Evolutionary conservation across 1,139 yeast species (phyloP), one percentile per base, ranked within the genome.

Genomic region (Taiozyma onychis): DNA sequence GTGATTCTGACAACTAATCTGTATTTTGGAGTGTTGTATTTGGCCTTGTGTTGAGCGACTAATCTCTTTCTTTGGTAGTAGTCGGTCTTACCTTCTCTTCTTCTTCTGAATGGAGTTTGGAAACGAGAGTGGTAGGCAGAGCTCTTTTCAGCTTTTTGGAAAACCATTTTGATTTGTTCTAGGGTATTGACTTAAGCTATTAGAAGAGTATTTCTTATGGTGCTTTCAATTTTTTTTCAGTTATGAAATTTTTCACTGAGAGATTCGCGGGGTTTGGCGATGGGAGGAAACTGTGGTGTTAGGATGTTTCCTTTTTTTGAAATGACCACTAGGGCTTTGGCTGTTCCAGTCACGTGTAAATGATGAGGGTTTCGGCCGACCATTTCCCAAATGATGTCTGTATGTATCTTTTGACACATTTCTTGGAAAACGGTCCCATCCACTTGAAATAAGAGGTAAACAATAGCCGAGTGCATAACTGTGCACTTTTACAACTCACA

Each of bases 51-150:
- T 83, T 93, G 99, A 70, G 97, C 83, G 73, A 93, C 95, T 75
- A 93, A 83, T 83, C 99, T 90, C 96, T 93, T 93, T 85, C 99
- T 93, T 78, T 95, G 97, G 85, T 91, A 93, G 96, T 91, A 93
- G 77, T 93, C 99, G 75, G 99, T 93, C 86, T 95, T 93, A 81
- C 99, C 99, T 80, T 95, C 98, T 76, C 96, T 90, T 88, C 99
- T 89, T 86, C 99, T 90, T 78, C 99, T 90, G 97, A 90, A 93
- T 67, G 98, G 97, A 75, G 99, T 93, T 83, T 93, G 99, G 96
- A 85, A 93, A 77, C 99, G 93, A 74, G 98, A 90, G 84, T 84
- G 90, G 93, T 95, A 93, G 66, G 98, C 95, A 69, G 96, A 84
- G 71, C 81, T 75, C 84, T 90, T 90, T 54, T 68, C 61, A 61